Percentiles rank a stretch among this genome's conserved stretches.
phyloP scores from a whole-genome alignment of 257 asterid species.

The Solanum clarkiae region DNA sequence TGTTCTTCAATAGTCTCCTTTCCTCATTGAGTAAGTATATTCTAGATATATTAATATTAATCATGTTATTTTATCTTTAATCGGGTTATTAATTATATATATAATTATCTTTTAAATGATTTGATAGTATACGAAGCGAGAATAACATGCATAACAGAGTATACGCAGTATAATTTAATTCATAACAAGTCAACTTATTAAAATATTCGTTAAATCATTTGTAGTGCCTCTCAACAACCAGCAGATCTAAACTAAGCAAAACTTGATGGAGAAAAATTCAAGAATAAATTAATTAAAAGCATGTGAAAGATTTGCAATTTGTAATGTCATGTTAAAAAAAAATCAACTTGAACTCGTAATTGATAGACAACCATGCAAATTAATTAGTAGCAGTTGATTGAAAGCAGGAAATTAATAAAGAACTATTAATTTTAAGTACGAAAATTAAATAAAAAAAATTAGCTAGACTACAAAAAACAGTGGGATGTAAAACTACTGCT shows the following conservation, averaged over 20 bases:
- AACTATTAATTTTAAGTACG: not conserved
- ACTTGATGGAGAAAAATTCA: not conserved
- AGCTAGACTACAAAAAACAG: not conserved
- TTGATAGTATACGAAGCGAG: not conserved
- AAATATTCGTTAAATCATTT: conserved; percentile 1
- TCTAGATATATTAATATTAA: too few species aligned
- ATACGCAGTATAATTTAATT: not conserved
- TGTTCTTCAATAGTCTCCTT: not conserved
- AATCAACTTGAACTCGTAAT: not conserved
- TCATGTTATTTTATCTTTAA: not conserved
- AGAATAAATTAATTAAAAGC: not conserved
- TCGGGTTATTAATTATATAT: not conserved
- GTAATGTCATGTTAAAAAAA: not conserved
- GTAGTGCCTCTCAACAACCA: conserved; percentile 16
- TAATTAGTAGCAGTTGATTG: not conserved
- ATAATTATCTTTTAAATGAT: not conserved
- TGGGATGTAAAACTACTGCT: not conserved
- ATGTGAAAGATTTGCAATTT: not conserved
- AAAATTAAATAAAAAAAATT: not conserved
- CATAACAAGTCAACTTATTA: conserved; percentile 2
- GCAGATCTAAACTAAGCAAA: not conserved
- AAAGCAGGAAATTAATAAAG: not conserved
- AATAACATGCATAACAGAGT: not conserved
- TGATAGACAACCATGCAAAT: not conserved
- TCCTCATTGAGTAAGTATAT: not conserved